These are phyloP conservation scores for Daedaleopsis nitida DNA, from an alignment of 768 basidiomycete species.

Conservation along the genomic window DNA sequence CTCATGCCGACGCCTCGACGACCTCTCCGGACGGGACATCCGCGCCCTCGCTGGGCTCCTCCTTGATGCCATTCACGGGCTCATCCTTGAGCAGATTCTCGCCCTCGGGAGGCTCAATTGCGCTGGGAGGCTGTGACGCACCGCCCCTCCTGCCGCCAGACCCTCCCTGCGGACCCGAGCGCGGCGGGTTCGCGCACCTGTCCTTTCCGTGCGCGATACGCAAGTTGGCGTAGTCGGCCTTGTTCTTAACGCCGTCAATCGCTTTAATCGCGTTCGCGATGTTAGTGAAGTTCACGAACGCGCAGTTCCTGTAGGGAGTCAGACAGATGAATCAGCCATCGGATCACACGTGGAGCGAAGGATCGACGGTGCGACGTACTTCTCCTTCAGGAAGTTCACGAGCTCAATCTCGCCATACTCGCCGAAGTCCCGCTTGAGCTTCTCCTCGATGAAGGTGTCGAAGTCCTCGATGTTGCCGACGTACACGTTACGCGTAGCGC, in stretches of 20 bases:
- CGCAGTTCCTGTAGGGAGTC: slow-evolving; percentile 70
- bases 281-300: slow-evolving; percentile 95
- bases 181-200: slow-evolving; percentile 90
- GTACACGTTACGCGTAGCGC: slow-evolving; percentile 96
- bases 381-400: slow-evolving; percentile 93
- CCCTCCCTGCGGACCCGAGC: slow-evolving; percentile 77
- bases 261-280: slow-evolving; percentile 96
- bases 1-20: slow-evolving; percentile 24
- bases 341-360: slow-evolving; percentile 28
- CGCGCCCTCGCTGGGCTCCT: slow-evolving; percentile 35
- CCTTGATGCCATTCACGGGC: slow-evolving; percentile 29
- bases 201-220: slow-evolving; percentile 96
- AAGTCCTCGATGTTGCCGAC: slow-evolving; percentile 96
- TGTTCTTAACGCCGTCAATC: slow-evolving; percentile 93
- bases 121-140: slow-evolving; percentile 40
- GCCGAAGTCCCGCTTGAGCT: slow-evolving; percentile 89
- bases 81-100: slow-evolving; percentile 5
- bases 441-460: slow-evolving; percentile 87
- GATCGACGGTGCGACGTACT: slow-evolving; percentile 37
- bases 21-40: slow-evolving; percentile 31
- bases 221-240: slow-evolving; percentile 86
- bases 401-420: slow-evolving; percentile 97
- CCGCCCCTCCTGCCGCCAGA: slow-evolving; percentile 48
- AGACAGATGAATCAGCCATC: not conserved
- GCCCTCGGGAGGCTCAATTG: slow-evolving; percentile 25